Base-by-base conservation (phyloP, 306 rosid species). In the Canavalia ensiformis region DNA sequence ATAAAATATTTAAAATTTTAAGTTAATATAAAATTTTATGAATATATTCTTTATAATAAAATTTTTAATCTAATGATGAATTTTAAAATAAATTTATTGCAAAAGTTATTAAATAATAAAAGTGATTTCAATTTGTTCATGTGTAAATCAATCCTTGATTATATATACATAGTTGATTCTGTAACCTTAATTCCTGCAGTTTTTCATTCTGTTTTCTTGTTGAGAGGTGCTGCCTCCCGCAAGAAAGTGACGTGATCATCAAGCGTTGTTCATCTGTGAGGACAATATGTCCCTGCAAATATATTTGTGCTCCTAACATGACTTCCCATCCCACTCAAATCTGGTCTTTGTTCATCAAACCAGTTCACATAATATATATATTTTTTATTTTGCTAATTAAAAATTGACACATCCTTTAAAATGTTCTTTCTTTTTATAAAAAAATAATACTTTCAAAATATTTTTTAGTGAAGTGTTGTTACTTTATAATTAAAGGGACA, bases 241-340 rank as follows among this genome's bases (percentile, higher is more conserved):
- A 33, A 18, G 79, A 83, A 70, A 83, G 69, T 62, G 82, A 83
- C 63, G 31, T 70, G 34, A 51, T 42, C n/a, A 2, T 37, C 4
- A 31, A 74, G 58, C 4, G 42, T 46, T 55, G 81, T 29, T 30
- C 6, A 60, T 35, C 33, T 64, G 29, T 44, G 60, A 58, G 46
- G 85, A 82, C 86, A 76, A 82, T 30, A 10, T 59, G 82, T 82
- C 82, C 13, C 74, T 69, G 82, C 82, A 49, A 31, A 8, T 47
- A 56, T 67, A 39, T 42, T 55, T 82, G 76, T 74, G 85, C 64
- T 57, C 70, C 25, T 56, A 74, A 6, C 18, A 33, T 33, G 34
- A 8, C 55, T 72, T 2, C 69, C 75, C 56, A 44, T 81, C 85
- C 29, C 56, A 67, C 63, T 75, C 76, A 66, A 9, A 37, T 10